phyloP scores from a whole-genome alignment of 768 basidiomycete species.

The Hygrocybe punicea region DNA sequence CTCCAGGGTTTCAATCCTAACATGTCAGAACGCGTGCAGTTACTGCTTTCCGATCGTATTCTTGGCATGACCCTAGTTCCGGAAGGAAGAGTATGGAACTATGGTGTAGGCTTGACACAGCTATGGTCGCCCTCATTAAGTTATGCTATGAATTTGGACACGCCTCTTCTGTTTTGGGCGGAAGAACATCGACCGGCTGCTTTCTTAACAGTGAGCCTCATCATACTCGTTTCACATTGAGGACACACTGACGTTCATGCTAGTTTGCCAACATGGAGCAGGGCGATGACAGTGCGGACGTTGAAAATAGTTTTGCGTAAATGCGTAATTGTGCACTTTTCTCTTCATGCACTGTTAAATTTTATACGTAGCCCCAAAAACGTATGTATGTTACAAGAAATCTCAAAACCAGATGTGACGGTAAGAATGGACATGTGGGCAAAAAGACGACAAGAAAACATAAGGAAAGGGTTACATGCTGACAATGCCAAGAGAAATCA shows the following conservation, averaged over 20 bases:
- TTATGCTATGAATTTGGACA: conserved; percentile 84
- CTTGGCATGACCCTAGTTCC: conserved; percentile 94
- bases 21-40: conserved; percentile 94
- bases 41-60: conserved; percentile 91
- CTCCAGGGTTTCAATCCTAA: conserved; percentile 89
- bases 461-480: conserved; percentile 6
- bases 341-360: background rate
- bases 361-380: background rate
- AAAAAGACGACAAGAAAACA: background rate
- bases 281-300: conserved; percentile 91
- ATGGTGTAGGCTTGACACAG: conserved; percentile 90
- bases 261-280: conserved; percentile 89
- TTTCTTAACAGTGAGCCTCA: conserved; percentile 75
- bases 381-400: background rate
- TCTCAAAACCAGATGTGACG: background rate
- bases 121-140: conserved; percentile 79
- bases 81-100: conserved; percentile 95
- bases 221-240: background rate
- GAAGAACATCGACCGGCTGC: conserved; percentile 93
- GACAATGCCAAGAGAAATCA: conserved; percentile 52
- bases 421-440: background rate
- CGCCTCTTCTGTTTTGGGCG: conserved; percentile 94
- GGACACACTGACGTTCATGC: conserved; percentile 12
- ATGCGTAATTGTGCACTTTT: background rate
- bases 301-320: conserved; percentile 92